Evolutionary conservation across 805 yeast genomes (phyloP).

Genomic region (Saccharomyces mikatae): DNA sequence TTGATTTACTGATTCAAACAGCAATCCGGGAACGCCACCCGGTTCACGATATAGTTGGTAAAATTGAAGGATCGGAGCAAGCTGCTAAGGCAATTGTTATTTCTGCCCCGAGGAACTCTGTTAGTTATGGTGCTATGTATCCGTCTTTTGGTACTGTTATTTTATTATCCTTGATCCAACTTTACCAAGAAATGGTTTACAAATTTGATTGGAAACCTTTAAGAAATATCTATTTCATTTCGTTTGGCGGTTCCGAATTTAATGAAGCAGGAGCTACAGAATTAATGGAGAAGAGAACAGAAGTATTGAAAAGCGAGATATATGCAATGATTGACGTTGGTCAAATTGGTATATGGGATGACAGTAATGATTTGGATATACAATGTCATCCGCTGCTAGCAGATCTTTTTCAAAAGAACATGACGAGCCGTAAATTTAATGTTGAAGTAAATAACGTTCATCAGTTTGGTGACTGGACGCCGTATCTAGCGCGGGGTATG

Average conservation of each 20-base stretch:
- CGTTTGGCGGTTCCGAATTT: constrained; percentile 76
- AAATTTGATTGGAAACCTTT: constrained; percentile 74
- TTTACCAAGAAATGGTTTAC: constrained; percentile 56
- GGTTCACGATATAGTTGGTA: constrained; percentile 72
- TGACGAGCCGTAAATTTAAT: constrained; percentile 18
- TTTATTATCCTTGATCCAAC: constrained; percentile 59
- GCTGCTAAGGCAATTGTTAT: constrained; percentile 61
- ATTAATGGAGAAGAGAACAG: constrained; percentile 53
- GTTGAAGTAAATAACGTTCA: constrained; percentile 24
- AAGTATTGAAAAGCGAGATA: constrained; percentile 49
- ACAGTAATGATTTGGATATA: constrained; percentile 45
- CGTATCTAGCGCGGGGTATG: constrained; percentile 59
- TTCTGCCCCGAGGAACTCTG: constrained; percentile 77
- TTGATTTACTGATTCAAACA: constrained; percentile 34
- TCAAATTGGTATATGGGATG: constrained; percentile 39
- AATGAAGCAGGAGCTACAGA: constrained; percentile 82
- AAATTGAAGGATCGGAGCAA: constrained; percentile 75
- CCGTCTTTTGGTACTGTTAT: constrained; percentile 71
- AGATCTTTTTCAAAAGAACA: constrained; percentile 32
- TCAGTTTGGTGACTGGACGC: constrained; percentile 55
- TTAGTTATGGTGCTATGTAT: constrained; percentile 63
- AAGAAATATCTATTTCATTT: constrained; percentile 71
- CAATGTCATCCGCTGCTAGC: constrained; percentile 60
- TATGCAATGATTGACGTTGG: constrained; percentile 68
- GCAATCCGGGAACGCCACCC: constrained; percentile 49